Conservation (phyloP, 176 grass and related monocot genomes). For the Avena insularis region DNA sequence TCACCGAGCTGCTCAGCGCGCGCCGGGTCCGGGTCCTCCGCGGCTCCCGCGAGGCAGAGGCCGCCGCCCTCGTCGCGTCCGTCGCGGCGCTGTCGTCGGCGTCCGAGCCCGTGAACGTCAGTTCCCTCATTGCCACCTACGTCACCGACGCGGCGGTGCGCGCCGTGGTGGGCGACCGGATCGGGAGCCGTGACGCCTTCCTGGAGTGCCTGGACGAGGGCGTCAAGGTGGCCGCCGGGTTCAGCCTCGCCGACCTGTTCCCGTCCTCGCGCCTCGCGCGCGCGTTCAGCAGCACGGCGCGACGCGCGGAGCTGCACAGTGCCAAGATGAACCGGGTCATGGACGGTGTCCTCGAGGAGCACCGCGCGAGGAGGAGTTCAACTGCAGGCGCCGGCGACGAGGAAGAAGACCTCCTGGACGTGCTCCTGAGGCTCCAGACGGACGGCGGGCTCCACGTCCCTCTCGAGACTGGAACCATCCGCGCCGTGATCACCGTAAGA, state of each 20-base stretch:
- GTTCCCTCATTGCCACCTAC: background rate
- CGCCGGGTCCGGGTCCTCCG: background rate
- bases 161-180: background rate
- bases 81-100: background rate
- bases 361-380: background rate
- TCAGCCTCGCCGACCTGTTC: background rate
- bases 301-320: background rate
- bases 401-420: background rate
- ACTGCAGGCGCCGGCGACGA: background rate
- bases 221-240: background rate
- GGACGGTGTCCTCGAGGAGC: background rate
- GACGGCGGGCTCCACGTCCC: constrained; percentile 6
- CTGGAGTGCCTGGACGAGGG: constrained; percentile 11
- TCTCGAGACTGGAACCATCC: background rate
- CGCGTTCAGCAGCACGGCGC: background rate
- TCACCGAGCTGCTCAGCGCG: constrained; percentile 45
- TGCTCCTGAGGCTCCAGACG: background rate
- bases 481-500: background rate
- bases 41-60: background rate
- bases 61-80: background rate
- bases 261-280: constrained; percentile 1
- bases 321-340: background rate
- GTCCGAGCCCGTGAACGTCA: background rate
- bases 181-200: background rate
- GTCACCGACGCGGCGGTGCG: background rate